phyloP scores from a whole-genome alignment of 2,329 filamentous ascomycete species.

The Fusarium floridanum region DNA sequence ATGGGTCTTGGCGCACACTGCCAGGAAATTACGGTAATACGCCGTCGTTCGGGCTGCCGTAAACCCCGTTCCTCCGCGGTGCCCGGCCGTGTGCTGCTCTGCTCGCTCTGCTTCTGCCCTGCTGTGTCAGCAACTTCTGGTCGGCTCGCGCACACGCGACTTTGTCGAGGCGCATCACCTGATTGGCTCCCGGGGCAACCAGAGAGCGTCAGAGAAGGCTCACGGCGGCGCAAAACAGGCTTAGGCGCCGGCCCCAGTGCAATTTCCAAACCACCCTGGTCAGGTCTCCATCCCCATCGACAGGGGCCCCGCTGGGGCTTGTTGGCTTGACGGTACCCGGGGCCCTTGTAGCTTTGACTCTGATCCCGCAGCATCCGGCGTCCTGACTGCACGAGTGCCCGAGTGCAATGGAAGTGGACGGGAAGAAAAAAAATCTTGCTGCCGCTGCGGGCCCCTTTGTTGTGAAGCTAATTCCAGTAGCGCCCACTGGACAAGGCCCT shows the following conservation, averaged over 20 bases:
- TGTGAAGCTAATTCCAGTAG: slow-evolving; percentile 32
- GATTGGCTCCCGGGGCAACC: slow-evolving; percentile 33
- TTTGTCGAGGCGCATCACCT: slow-evolving; percentile 22
- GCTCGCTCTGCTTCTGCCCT: not conserved
- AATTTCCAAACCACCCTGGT: slow-evolving; percentile 43
- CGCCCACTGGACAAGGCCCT: slow-evolving; percentile 32
- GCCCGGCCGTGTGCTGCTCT: slow-evolving; percentile 19
- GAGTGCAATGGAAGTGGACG: not conserved
- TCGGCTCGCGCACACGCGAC: slow-evolving; percentile 26
- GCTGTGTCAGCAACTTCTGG: slow-evolving; percentile 41
- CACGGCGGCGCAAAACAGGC: slow-evolving; percentile 35
- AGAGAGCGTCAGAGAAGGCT: slow-evolving; percentile 38
- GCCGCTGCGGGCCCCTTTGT: slow-evolving; percentile 25
- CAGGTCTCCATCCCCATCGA: slow-evolving; percentile 4
- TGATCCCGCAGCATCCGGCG: slow-evolving; percentile 48
- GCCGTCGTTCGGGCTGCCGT: slow-evolving; percentile 37
- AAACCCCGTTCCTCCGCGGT: slow-evolving; percentile 46
- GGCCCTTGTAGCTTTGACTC: slow-evolving; percentile 43
- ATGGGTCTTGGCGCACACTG: slow-evolving; percentile 39
- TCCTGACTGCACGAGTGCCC: slow-evolving; percentile 18
- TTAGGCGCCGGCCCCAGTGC: slow-evolving; percentile 40
- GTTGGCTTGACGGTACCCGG: slow-evolving; percentile 40
- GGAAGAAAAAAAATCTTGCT: slow-evolving; percentile 34
- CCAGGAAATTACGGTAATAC: slow-evolving; percentile 47
- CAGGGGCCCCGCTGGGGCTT: slow-evolving; percentile 39